Evolutionary conservation across 2,329 filamentous ascomycete genomes (phyloP).

Genomic region (Pseudopithomyces chartarum): DNA sequence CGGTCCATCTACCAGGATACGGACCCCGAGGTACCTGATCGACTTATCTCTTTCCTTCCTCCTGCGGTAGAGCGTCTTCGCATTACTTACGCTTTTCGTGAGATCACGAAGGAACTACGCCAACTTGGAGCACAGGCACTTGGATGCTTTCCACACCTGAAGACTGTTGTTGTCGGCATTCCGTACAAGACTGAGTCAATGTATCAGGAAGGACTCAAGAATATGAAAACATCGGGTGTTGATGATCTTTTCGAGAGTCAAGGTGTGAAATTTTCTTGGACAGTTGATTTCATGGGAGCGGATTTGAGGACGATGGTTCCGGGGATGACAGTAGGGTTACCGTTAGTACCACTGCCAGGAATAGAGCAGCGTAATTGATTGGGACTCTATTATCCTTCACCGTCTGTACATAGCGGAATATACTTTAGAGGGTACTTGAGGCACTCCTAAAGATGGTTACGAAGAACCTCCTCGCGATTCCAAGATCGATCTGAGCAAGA

Average conservation of each 20-base stretch:
- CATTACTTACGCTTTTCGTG: conserved; percentile 1
- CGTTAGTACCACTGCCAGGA: not conserved
- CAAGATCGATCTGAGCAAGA: no score
- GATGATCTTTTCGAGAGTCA: not conserved
- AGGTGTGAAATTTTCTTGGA: not conserved
- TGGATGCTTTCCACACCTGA: not conserved
- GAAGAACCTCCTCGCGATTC: no score
- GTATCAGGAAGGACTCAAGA: not conserved
- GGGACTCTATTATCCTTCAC: not conserved
- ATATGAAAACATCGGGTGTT: not conserved
- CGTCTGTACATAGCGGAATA: not conserved
- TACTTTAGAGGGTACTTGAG: no score
- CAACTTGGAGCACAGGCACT: conserved; percentile 2
- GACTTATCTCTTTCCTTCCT: not conserved
- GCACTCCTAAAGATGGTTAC: no score
- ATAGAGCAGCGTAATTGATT: not conserved
- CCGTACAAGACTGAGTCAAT: not conserved
- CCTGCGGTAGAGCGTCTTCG: not conserved
- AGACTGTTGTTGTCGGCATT: not conserved
- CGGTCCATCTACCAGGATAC: not conserved
- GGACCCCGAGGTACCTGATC: not conserved
- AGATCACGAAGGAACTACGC: not conserved
- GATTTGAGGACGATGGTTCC: conserved; percentile 1
- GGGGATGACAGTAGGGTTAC: not conserved
- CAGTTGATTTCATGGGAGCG: not conserved